phyloP scores from a whole-genome alignment of 495 filamentous ascomycete species.

The Penicillium diatomitis region DNA sequence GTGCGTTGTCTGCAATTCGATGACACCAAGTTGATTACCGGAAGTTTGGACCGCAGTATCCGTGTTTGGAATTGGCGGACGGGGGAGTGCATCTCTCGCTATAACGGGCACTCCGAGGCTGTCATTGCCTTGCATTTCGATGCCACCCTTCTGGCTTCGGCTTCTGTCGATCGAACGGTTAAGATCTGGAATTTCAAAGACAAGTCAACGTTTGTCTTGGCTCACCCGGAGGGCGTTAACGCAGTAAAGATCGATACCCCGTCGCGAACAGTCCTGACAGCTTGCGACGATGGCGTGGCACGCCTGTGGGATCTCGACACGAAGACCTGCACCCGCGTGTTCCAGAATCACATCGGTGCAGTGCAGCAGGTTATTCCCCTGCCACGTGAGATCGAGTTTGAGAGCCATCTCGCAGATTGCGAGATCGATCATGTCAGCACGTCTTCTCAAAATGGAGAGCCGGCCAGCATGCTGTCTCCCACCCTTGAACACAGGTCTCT shows the following conservation, averaged over 20 bases:
- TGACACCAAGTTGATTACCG: conserved; percentile 80
- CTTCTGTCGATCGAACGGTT: conserved; percentile 80
- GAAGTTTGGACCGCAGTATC: conserved; percentile 68
- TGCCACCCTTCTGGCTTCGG: conserved; percentile 70
- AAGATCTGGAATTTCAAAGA: conserved; percentile 90
- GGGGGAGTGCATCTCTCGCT: conserved; percentile 75
- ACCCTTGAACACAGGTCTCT: conserved; percentile 18
- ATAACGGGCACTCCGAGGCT: conserved; percentile 66
- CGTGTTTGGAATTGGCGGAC: conserved; percentile 97
- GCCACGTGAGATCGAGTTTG: conserved; percentile 80
- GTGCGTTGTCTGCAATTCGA: conserved; percentile 91
- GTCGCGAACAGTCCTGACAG: conserved; percentile 81
- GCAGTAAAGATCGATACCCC: conserved; percentile 71
- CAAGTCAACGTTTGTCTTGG: conserved; percentile 65
- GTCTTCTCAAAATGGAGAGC: conserved; percentile 25
- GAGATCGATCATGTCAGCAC: conserved; percentile 44
- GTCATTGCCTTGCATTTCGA: conserved; percentile 85
- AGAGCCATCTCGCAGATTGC: conserved; percentile 50
- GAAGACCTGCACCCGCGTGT: conserved; percentile 63
- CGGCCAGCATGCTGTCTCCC: conserved; percentile 13
- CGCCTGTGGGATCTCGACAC: conserved; percentile 92
- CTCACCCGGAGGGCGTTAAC: conserved; percentile 91
- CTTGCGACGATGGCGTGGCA: conserved; percentile 86
- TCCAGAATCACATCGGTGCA: conserved; percentile 90
- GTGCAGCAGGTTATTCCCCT: conserved; percentile 83